A percentile compares a stretch with the other conserved stretches of the same genome.
Evolutionary conservation across 176 grass and related monocot species (phyloP).

Genomic region (Aegilops speltoides): DNA sequence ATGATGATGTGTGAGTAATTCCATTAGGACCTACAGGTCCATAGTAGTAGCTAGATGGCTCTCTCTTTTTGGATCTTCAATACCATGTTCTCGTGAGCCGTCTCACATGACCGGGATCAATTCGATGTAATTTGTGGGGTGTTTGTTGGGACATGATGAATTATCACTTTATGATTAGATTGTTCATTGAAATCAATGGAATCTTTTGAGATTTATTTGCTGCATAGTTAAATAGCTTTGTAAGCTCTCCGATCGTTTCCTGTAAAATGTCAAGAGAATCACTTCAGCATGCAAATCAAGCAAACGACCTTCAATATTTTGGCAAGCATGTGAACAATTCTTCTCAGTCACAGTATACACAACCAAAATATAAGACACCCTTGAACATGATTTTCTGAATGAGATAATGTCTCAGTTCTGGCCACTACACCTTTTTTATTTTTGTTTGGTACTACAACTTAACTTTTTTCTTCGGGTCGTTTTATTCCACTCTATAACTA

Average conservation of each 20-base stretch:
- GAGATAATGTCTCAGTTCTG: not conserved
- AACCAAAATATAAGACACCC: not conserved
- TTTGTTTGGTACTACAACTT: not conserved
- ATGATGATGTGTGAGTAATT: too few relatives aligned
- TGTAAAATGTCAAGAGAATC: not conserved
- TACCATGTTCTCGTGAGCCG: too few relatives aligned
- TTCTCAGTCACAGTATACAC: not conserved
- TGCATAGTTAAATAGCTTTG: too few relatives aligned
- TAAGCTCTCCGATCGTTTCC: not conserved
- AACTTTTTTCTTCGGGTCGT: not conserved
- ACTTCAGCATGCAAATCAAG: not conserved
- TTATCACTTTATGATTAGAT: too few relatives aligned
- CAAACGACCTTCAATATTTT: not conserved
- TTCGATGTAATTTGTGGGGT: too few relatives aligned
- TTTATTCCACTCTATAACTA: conserved; percentile 37
- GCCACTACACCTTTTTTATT: conserved; percentile 1
- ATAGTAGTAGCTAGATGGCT: too few relatives aligned
- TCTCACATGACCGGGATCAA: too few relatives aligned
- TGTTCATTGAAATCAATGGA: too few relatives aligned
- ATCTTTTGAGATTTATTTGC: too few relatives aligned
- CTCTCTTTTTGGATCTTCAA: too few relatives aligned
- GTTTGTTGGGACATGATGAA: too few relatives aligned
- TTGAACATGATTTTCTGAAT: not conserved
- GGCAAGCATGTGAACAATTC: not conserved
- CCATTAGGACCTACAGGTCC: too few relatives aligned